phyloP scores from a whole-genome alignment of 176 grass and related monocot genomes.

The Oryza longistaminata region DNA sequence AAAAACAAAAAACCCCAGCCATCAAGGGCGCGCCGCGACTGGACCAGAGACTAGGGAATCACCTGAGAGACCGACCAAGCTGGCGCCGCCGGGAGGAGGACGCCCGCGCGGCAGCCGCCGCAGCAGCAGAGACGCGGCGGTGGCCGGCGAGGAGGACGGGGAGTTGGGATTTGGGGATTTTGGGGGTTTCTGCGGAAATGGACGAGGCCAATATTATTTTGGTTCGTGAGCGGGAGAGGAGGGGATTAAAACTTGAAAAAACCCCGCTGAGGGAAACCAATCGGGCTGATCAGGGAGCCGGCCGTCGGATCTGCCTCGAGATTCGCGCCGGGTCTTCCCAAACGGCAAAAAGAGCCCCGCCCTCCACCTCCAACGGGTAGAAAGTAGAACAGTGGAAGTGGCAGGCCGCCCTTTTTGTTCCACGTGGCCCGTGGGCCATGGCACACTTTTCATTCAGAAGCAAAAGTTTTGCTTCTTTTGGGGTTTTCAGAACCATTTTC shows the following conservation, averaged over 20 bases:
- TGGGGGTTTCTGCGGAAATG: not conserved
- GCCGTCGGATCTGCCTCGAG: not conserved
- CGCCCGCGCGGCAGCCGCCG: not conserved
- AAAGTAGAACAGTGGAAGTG: not conserved
- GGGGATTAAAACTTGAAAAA: not conserved
- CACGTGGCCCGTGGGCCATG: no score
- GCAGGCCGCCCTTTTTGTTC: not conserved
- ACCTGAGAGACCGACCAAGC: not conserved
- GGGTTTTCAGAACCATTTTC: no score
- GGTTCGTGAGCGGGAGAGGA: not conserved
- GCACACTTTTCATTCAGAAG: not conserved
- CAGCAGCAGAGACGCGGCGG: no score
- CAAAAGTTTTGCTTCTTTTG: no score
- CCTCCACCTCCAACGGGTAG: not conserved
- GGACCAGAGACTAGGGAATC: not conserved
- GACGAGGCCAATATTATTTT: not conserved
- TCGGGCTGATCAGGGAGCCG: not conserved
- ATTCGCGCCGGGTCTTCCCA: not conserved
- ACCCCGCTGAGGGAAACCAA: not conserved
- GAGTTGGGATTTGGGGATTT: not conserved
- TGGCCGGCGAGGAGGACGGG: not conserved
- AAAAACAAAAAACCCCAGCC: not conserved
- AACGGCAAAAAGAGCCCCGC: not conserved
- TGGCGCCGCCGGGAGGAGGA: not conserved
- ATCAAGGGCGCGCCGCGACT: not conserved